Evolutionary conservation across 495 filamentous ascomycete species (phyloP), one percentile per base, ranked within the genome.

Genomic region (Durotheca rogersii): DNA sequence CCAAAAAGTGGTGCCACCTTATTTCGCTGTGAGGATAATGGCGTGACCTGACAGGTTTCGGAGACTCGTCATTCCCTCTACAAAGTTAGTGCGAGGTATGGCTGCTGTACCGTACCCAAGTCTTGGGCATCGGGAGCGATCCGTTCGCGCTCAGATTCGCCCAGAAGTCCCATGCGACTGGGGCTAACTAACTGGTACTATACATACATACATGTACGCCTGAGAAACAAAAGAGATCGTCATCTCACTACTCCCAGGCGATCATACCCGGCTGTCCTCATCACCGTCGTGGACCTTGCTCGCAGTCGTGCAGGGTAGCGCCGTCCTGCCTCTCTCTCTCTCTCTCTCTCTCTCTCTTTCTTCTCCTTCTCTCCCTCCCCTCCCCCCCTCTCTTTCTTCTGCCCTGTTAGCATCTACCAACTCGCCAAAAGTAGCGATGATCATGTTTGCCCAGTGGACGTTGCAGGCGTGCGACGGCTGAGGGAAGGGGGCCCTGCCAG

Each of bases 41-140:
- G 57, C 57, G 57, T 60, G 57, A 60, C 57, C 52, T 60, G 52
- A 51, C 57, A 60, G 52, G 57, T 60, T 60, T 60, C 57, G 57
- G 57, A n/a, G 57, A 51, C 50, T 54, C 56, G 56, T 52, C 45
- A 59, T 59, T 53, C 50, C 39, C 51, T 53, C 36, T 37, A 27
- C 40, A 53, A 37, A 9, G 41, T 30, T 42, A 34, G 51, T 51
- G 38, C 56, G 47, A 58, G 52, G 41, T 43, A 35, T 52, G 47
- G 46, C 37, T 23, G 48, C 39, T 38, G 55, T 58, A 58, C 49
- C 23, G 46, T 53, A 53, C 56, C 56, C 51, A 54, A 51, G 46
- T 39, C 45, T 51, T 54, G 41, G 56, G 41, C 50, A 36, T 60
- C 52, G 57, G 57, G 57, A 60, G 52, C 57, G 57, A 60, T 60